These are phyloP conservation scores for Micractinium sp. DNA, from an alignment of 139 green algal species.

Conservation along the genomic window DNA sequence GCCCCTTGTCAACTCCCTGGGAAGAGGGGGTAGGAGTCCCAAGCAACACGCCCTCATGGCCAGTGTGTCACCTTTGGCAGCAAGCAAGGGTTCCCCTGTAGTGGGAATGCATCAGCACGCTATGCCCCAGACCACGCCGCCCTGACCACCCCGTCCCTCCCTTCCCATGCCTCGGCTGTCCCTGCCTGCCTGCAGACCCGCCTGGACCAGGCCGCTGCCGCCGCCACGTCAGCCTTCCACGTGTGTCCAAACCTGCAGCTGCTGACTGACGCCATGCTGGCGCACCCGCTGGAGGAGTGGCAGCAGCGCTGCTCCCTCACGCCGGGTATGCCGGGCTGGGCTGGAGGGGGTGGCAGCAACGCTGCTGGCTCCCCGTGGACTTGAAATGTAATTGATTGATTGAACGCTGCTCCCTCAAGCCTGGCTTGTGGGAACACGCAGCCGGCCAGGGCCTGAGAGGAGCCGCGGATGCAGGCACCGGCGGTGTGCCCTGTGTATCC, in stretches of 20 bases:
- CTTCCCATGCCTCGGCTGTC: background rate
- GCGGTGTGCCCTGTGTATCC: background rate
- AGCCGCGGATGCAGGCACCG: no score
- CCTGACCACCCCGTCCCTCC: no score
- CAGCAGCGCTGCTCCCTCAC: constrained; percentile 57
- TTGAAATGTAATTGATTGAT: no score
- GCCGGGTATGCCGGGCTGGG: constrained; percentile 34
- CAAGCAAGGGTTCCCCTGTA: background rate
- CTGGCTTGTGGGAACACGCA: background rate
- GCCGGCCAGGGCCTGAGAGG: no score
- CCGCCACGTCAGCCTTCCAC: constrained; percentile 78
- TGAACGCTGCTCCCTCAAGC: constrained; percentile 60
- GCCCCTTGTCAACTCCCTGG: no score
- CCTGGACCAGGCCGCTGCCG: constrained; percentile 64
- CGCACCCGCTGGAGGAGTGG: constrained; percentile 62
- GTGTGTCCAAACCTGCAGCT: constrained; percentile 79
- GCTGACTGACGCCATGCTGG: constrained; percentile 73
- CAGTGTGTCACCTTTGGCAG: no score
- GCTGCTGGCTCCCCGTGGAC: no score
- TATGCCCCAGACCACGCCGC: no score
- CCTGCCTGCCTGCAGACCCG: constrained; percentile 41
- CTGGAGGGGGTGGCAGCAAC: no score
- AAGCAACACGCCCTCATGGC: no score
- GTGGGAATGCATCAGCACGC: no score
- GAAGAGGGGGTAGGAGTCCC: no score